Evolutionary conservation across 2,329 filamentous ascomycete genomes (phyloP).

Genomic region (Aphanocladium album): DNA sequence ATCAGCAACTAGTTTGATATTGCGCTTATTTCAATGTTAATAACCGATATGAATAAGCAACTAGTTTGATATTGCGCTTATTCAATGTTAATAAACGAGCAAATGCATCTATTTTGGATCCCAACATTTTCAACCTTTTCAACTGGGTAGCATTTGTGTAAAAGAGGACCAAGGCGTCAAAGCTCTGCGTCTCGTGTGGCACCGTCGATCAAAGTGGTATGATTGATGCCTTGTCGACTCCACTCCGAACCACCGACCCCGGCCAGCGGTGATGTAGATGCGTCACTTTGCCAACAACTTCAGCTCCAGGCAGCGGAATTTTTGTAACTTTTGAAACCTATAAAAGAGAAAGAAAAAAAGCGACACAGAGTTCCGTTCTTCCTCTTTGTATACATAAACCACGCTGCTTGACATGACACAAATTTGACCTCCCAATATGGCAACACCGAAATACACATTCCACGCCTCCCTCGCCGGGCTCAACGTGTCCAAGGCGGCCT

Average conservation of each 20-base stretch:
- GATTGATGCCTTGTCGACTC: conserved; percentile 4
- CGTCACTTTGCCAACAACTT: conserved; percentile 18
- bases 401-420: background rate
- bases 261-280: background rate
- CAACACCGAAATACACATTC: conserved; percentile 12
- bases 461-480: conserved; percentile 14
- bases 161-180: too few species aligned
- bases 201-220: background rate
- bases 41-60: background rate
- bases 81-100: background rate
- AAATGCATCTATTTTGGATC: background rate
- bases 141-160: too few species aligned
- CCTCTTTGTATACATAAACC: too few species aligned
- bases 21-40: too few species aligned
- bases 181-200: too few species aligned
- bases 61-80: background rate
- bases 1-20: too few species aligned
- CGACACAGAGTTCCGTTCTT: too few species aligned
- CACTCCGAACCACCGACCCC: background rate
- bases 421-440: background rate
- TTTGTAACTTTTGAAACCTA: background rate
- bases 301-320: conserved; percentile 7
- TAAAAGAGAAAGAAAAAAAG: too few species aligned
- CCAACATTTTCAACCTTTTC: conserved; percentile 17
- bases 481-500: conserved; percentile 9